These are phyloP conservation scores for Tricholoma matsutake DNA, from an alignment of 768 basidiomycete species.

Conservation along the genomic window DNA sequence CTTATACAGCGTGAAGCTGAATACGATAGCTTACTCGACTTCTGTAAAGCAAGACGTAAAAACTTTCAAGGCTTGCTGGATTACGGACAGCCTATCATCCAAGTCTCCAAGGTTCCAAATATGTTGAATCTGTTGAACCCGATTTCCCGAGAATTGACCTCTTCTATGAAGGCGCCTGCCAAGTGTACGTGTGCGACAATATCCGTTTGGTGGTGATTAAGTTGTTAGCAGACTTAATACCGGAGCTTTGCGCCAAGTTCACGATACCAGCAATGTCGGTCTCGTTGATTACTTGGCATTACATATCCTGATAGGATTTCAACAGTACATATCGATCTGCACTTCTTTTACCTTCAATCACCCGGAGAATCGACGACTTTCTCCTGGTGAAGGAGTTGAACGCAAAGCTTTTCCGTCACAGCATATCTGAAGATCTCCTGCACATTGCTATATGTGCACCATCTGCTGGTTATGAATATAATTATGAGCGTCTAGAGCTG, in stretches of 20 bases:
- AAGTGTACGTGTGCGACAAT: constrained; percentile 48
- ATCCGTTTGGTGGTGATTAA: not conserved
- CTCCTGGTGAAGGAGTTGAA: constrained; percentile 80
- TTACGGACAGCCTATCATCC: constrained; percentile 67
- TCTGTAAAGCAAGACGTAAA: constrained; percentile 59
- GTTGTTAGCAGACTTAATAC: constrained; percentile 62
- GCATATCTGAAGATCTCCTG: constrained; percentile 59
- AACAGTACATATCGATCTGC: constrained; percentile 64
- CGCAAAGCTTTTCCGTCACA: constrained; percentile 57
- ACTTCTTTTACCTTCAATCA: constrained; percentile 71
- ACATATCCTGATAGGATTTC: constrained; percentile 3
- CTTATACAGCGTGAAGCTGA: constrained; percentile 52
- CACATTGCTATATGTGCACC: constrained; percentile 68
- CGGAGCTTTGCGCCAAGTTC: constrained; percentile 74
- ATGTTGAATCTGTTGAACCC: constrained; percentile 62
- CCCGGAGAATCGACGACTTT: constrained; percentile 67
- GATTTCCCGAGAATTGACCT: constrained; percentile 36
- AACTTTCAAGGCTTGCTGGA: constrained; percentile 61
- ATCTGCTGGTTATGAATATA: constrained; percentile 61
- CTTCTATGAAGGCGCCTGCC: constrained; percentile 37
- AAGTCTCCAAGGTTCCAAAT: constrained; percentile 53
- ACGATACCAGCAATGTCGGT: constrained; percentile 70
- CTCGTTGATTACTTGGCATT: constrained; percentile 2
- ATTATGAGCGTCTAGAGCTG: constrained; percentile 85
- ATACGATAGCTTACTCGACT: constrained; percentile 63